Percentiles rank a stretch among this genome's conserved stretches.
phyloP scores from a whole-genome alignment of 305 asterid species.

The Salvia sclarea region DNA sequence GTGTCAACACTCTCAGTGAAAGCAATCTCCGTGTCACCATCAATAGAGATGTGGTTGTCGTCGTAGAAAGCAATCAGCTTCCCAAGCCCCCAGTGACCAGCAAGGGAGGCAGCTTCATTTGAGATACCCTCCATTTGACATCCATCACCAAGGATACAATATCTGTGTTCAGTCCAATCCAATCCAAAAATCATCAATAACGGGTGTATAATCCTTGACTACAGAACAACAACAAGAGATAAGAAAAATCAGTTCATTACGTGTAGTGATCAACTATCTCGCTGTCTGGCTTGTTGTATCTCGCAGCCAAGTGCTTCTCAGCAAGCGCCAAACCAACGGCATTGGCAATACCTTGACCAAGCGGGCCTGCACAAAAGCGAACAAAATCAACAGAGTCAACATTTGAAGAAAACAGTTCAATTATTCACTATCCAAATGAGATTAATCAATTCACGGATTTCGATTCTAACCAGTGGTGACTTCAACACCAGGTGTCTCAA shows the following conservation, averaged over 20 bases:
- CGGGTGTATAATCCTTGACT: background rate
- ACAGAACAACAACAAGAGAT: slow-evolving; percentile 1
- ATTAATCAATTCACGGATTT: slow-evolving; percentile 1
- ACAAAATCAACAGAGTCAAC: slow-evolving; percentile 29
- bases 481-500: slow-evolving; percentile 98
- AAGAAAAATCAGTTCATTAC: slow-evolving; percentile 42
- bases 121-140: slow-evolving; percentile 99
- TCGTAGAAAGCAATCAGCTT: slow-evolving; percentile 95
- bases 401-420: slow-evolving; percentile 7
- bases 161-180: slow-evolving; percentile 45
- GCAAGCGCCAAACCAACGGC: slow-evolving; percentile 97
- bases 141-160: slow-evolving; percentile 87
- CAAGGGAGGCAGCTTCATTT: slow-evolving; percentile 92
- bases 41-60: slow-evolving; percentile 96
- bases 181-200: slow-evolving; percentile 27
- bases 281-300: slow-evolving; percentile 83
- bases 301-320: slow-evolving; percentile 94
- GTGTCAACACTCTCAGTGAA: slow-evolving; percentile 82
- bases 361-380: slow-evolving; percentile 67
- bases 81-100: slow-evolving; percentile 99
- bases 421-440: slow-evolving; percentile 2
- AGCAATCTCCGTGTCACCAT: slow-evolving; percentile 97
- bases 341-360: slow-evolving; percentile 98
- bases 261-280: slow-evolving; percentile 97
- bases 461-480: slow-evolving; percentile 86